Evolutionary conservation across 2,329 filamentous ascomycete species (phyloP), one percentile per base, ranked within the genome.

Genomic region (Botryotinia convoluta): DNA sequence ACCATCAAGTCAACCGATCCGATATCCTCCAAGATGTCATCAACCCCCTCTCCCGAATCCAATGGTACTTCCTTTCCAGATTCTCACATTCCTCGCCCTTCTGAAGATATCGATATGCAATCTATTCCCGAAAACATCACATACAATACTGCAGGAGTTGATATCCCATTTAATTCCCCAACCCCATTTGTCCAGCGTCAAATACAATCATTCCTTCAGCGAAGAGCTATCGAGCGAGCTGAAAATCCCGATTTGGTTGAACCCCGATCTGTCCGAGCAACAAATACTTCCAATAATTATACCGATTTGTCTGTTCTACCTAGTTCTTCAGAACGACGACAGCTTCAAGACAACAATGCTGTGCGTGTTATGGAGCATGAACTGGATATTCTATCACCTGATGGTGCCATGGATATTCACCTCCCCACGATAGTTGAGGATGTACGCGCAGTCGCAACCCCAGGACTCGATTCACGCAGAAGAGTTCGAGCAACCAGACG

Each of bases 291-390:
- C 10, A 8, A 14, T 20, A 18, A n/a, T 16, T 10, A 6, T 39
- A 7, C 16, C 3, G 16, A 10, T 44, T 20, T 7, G 6, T 16
- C 51, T 29, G 14, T 16, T 18, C 7, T 3, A 0, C 7, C 7
- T 18, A 9, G 14, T 57, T 16, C 51, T 9, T 9, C 6, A 5
- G 3, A 8, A 57, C n/a, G 16, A 57, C 51, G 14, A 57, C n/a
- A 18, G 14, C 51, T 0, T 29, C 51, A 2, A 29, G 3, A 9
- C 8, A 8, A 32, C 3, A 18, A 29, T 16, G 0, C n/a, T 54
- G 5, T 26, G 7, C 0, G 0, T 12, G 0, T 1, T 29, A 18
- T 4, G 5, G n/a, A 3, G 2, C 3, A 16, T 16, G n/a, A 12
- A 54, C 0, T 18, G 0, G 6, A 4, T 54, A 4, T 48, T 18